A percentile compares a stretch with the other conserved stretches of the same genome.
These are phyloP conservation scores for Dianthus caryophyllus DNA, from an alignment of 148 eudicot genomes.

Conservation along the genomic window DNA sequence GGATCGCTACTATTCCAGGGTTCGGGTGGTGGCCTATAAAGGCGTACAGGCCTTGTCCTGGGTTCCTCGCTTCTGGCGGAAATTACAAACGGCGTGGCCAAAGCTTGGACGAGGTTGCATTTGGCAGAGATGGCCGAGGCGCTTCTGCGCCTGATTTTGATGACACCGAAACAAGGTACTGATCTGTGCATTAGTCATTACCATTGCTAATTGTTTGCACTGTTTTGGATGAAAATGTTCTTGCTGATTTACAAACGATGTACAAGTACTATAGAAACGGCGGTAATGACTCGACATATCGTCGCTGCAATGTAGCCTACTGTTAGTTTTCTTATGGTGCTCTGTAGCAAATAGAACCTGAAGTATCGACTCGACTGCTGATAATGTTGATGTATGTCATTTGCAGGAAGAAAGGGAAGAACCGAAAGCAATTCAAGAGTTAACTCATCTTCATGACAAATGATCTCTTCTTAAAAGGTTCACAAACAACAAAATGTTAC, in stretches of 20 bases:
- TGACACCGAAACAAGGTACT: constrained; percentile 44
- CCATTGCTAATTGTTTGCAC: background rate
- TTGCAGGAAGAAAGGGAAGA: constrained; percentile 31
- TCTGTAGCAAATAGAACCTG: background rate
- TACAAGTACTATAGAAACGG: too few relatives aligned
- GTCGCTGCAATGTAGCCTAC: too few relatives aligned
- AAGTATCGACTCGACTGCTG: background rate
- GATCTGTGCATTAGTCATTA: background rate
- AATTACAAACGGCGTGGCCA: constrained; percentile 76
- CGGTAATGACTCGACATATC: too few relatives aligned
- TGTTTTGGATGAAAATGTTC: too few relatives aligned
- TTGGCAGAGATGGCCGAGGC: constrained; percentile 37
- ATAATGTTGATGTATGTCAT: background rate
- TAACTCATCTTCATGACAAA: constrained; percentile 6
- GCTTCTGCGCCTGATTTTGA: constrained; percentile 27
- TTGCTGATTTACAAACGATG: too few relatives aligned
- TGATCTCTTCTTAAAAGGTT: background rate
- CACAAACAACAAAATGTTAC: background rate
- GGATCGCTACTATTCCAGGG: constrained; percentile 85
- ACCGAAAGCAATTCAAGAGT: constrained; percentile 21
- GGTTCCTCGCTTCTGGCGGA: constrained; percentile 76
- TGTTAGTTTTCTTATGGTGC: too few relatives aligned
- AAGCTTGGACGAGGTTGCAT: constrained; percentile 86
- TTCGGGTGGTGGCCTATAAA: constrained; percentile 99
- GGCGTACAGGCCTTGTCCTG: constrained; percentile 95